Percentiles rank a stretch among this genome's conserved stretches.
phyloP scores from a whole-genome alignment of 768 basidiomycete species.

The Russula vinacea region DNA sequence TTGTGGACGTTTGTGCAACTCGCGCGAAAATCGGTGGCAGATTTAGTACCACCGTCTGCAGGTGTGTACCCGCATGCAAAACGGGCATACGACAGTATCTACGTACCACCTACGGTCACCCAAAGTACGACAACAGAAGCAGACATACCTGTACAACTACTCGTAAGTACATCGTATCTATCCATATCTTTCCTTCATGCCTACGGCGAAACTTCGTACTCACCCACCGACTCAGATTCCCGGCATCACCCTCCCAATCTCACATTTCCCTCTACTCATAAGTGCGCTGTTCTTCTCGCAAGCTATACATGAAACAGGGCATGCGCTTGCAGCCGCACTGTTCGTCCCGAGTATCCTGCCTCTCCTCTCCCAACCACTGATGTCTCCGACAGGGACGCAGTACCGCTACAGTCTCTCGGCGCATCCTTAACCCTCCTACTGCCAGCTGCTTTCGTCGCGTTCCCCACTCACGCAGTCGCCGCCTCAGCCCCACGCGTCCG shows the following conservation, averaged over 20 bases:
- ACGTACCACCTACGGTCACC: conserved; percentile 1
- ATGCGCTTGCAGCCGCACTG: conserved; percentile 73
- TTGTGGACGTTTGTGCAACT: conserved; percentile 23
- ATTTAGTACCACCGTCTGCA: not conserved
- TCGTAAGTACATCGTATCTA: conserved; percentile 16
- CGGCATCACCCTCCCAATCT: conserved; percentile 74
- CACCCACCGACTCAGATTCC: conserved; percentile 55
- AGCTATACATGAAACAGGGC: conserved; percentile 76
- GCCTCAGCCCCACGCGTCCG: conserved; percentile 44
- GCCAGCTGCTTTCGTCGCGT: conserved; percentile 72
- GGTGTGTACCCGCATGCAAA: conserved; percentile 5
- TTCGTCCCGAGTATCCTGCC: conserved; percentile 39
- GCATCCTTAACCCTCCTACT: conserved; percentile 58
- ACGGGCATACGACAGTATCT: conserved; percentile 4
- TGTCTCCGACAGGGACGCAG: conserved; percentile 48
- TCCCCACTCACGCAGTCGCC: conserved; percentile 46
- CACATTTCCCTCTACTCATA: conserved; percentile 64
- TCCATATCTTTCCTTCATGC: not conserved
- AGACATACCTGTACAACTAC: conserved; percentile 20
- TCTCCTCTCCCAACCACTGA: not conserved
- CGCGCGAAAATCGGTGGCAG: conserved; percentile 9
- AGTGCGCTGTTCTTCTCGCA: conserved; percentile 61
- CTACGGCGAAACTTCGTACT: not conserved
- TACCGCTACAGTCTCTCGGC: conserved; percentile 62
- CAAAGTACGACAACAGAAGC: not conserved